Conservation (phyloP, 1,139 yeast genomes). For the Debaryomycetaceae sp. region DNA sequence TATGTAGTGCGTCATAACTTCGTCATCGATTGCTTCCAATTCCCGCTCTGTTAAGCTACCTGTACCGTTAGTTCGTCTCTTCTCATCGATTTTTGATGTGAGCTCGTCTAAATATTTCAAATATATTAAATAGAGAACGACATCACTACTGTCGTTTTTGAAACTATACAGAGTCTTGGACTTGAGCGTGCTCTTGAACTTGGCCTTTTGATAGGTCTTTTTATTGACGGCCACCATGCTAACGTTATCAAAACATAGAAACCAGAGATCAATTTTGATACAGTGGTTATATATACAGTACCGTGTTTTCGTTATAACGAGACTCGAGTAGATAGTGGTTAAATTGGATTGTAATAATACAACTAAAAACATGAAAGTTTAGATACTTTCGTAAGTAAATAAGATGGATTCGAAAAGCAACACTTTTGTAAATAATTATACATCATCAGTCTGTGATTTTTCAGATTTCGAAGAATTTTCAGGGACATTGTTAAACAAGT, state of each 20-base stretch:
- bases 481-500: slow-evolving; percentile 2
- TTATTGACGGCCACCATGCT: slow-evolving; percentile 2
- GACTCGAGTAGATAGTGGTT: no score
- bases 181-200: slow-evolving; percentile 17
- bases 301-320: no score
- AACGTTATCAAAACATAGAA: neutral
- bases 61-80: slow-evolving; percentile 6
- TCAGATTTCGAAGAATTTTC: neutral
- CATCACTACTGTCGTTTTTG: slow-evolving; percentile 39
- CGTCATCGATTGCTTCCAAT: slow-evolving; percentile 19
- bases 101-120: slow-evolving; percentile 43
- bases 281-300: no score
- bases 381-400: no score
- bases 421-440: neutral
- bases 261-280: neutral
- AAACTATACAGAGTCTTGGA: slow-evolving; percentile 15
- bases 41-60: slow-evolving; percentile 13
- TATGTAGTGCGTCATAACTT: slow-evolving; percentile 23
- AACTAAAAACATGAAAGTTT: no score
- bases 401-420: no score
- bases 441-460: neutral
- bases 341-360: no score
- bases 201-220: slow-evolving; percentile 1
- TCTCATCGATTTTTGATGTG: slow-evolving; percentile 25
- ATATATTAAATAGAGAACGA: slow-evolving; percentile 48